Base-by-base conservation (phyloP, 805 yeast genomes). In the Yueomyces sinensis region DNA sequence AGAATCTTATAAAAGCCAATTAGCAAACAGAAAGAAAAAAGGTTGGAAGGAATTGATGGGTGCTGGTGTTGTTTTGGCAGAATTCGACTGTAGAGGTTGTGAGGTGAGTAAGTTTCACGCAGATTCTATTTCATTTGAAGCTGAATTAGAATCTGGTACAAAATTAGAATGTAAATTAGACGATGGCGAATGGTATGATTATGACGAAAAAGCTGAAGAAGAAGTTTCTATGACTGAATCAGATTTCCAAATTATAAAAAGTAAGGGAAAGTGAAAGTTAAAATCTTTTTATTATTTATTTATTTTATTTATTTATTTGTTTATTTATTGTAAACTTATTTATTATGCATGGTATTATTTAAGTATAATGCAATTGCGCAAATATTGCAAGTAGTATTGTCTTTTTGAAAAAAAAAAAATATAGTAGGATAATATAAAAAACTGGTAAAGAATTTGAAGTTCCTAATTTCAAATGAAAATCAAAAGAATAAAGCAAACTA, bases 151-250 rank as follows among this genome's bases (percentile, higher is more conserved):
- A 4, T 41, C 54, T 7, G 53, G 54, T 4, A 52, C 45, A 14
- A 25, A 29, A 1, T 41, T 56, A 43, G 49, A 50, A 22, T 49
- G 48, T 17, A 38, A 45, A 34, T 43, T 84, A 18, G 91, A 80
- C 37, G 61, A 86, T 20, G 70, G 65, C 27, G 95, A 82, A 18
- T 87, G 95, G 87, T 91, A 77, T 52, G 98, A 91, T 48, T 91
- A 87, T 51, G 97, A 91, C 54, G 97, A 91, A 37, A 72, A 75
- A 43, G 76, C 80, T 6, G 71, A 74, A 11, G 71, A 63, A 30
- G 96, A 89, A 56, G 95, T 86, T 15, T 73, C 87, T 17, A 69
- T 91, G 13, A 74, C 81, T 1, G 87, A 82, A 3, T 63, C 75
- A n/a, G 50, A 58, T 30, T 87, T 91, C 79, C 70, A 67, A 9